Base-by-base conservation (phyloP, 768 basidiomycete genomes). In the Leccinum subgranulosum region DNA sequence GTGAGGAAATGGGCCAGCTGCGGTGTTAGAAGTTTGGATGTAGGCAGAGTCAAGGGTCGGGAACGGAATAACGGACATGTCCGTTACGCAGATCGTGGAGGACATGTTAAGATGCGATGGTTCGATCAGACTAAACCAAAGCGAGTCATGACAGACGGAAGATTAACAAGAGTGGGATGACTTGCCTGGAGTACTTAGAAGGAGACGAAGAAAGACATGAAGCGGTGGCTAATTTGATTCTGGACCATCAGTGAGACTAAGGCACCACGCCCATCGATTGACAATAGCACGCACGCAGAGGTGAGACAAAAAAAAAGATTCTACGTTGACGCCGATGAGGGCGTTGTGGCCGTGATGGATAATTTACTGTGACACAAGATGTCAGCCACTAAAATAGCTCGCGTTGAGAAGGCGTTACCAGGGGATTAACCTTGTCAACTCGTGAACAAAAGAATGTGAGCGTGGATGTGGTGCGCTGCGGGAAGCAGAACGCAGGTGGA, bases 1-100 rank as follows among this genome's bases (percentile, higher is more conserved):
- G 51, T 81, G 75, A 15, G 87, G 86, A n/a, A 88, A 79, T 54
- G 86, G 80, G 8, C 75, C 74, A 3, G 82, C 79, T 31, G 87
- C 84, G 29, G 77, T 71, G 69, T 85, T 88, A 43, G 82, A 73
- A 57, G 74, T 68, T 49, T 73, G 74, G 49, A 66, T 64, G 54
- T 69, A 66, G 58, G 56, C 51, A 45, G 60, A 64, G 50, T 28
- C 66, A 53, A 69, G 55, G 23, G 41, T 64, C 43, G 64, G 73
- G 60, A 61, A 71, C 59, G 64, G 66, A 57, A 67, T 64, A 51
- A 60, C 65, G 64, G 66, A 64, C 21, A 57, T 64, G 57, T 67
- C 63, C 53, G 65, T 63, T 45, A 61, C 49, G 66, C 69, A 59
- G 50, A 61, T 60, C 43, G 71, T 65, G 14, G 61, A 60, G 55